These are phyloP conservation scores for Colletotrichum chrysophilum DNA, from an alignment of 2,329 filamentous ascomycete genomes.

Conservation along the genomic window DNA sequence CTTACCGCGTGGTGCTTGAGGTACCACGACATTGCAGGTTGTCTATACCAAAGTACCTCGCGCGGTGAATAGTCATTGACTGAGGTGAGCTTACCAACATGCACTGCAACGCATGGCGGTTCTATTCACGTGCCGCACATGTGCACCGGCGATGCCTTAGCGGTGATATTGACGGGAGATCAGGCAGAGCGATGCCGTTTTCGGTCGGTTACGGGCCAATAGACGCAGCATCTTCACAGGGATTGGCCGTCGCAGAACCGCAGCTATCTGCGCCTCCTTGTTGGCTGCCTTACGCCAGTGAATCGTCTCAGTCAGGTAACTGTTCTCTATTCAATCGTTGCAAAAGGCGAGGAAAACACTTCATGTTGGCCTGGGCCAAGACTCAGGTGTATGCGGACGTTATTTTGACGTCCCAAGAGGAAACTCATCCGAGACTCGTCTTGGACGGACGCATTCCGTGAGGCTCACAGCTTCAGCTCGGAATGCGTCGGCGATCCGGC, in stretches of 20 bases:
- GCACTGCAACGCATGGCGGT: neutral
- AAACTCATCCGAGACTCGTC: neutral
- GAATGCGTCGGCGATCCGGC: neutral
- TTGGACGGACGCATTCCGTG: neutral
- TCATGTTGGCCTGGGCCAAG: neutral
- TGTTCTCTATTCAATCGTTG: neutral
- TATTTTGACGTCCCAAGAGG: neutral
- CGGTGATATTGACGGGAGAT: neutral
- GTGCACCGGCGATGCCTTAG: neutral
- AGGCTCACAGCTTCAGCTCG: neutral
- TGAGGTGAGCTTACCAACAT: neutral
- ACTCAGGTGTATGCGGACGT: neutral
- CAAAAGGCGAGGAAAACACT: neutral
- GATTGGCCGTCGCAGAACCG: neutral
- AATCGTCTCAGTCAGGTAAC: neutral
- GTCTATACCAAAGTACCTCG: neutral
- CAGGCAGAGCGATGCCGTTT: neutral
- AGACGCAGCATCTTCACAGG: neutral
- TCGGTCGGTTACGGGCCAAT: neutral
- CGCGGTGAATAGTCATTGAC: neutral
- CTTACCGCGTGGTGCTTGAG: neutral
- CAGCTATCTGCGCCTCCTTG: neutral
- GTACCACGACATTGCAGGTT: neutral
- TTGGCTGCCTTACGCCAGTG: neutral
- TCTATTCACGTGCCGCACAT: neutral